Percentiles rank a stretch among this genome's conserved stretches.
Evolutionary conservation across 371 early-diverging fungal genomes (phyloP).

Genomic region (Sporodiniella umbellata): DNA sequence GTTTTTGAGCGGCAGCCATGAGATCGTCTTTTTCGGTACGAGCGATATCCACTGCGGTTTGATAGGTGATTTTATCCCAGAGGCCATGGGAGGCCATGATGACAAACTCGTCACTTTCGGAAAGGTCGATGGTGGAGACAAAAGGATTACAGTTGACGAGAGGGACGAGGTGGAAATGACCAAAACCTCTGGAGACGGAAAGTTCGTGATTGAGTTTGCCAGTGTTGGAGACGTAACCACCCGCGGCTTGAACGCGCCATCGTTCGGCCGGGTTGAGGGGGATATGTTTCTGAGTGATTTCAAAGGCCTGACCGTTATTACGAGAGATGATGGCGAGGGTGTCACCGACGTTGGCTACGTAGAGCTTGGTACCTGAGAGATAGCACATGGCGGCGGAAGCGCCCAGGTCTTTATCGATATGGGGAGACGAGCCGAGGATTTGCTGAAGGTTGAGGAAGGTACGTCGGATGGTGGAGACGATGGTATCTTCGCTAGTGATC

Average conservation of each 20-base stretch:
- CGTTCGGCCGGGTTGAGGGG: constrained; percentile 69
- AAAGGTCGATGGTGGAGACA: constrained; percentile 66
- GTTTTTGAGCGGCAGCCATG: constrained; percentile 75
- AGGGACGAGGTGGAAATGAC: constrained; percentile 78
- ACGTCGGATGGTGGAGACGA: constrained; percentile 62
- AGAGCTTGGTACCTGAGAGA: constrained; percentile 72
- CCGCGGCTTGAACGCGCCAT: constrained; percentile 70
- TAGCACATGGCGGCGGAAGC: constrained; percentile 76
- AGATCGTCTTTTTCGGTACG: constrained; percentile 70
- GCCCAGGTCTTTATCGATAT: constrained; percentile 50
- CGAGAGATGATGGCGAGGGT: constrained; percentile 80
- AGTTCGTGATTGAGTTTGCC: constrained; percentile 71
- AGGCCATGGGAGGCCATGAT: constrained; percentile 80
- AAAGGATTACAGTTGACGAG: constrained; percentile 85
- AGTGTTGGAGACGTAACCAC: constrained; percentile 75
- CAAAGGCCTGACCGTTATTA: constrained; percentile 64
- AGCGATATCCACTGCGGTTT: constrained; percentile 83
- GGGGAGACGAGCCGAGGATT: constrained; percentile 53
- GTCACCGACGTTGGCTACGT: constrained; percentile 91
- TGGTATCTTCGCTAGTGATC: constrained; percentile 48
- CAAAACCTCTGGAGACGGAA: constrained; percentile 80
- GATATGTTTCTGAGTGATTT: constrained; percentile 76
- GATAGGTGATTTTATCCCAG: constrained; percentile 81
- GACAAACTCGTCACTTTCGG: constrained; percentile 86
- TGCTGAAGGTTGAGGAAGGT: constrained; percentile 76